A percentile compares a stretch with the other conserved stretches of the same genome.
Conservation (phyloP, 2,329 filamentous ascomycete genomes). For the Thelonectria rubi region DNA sequence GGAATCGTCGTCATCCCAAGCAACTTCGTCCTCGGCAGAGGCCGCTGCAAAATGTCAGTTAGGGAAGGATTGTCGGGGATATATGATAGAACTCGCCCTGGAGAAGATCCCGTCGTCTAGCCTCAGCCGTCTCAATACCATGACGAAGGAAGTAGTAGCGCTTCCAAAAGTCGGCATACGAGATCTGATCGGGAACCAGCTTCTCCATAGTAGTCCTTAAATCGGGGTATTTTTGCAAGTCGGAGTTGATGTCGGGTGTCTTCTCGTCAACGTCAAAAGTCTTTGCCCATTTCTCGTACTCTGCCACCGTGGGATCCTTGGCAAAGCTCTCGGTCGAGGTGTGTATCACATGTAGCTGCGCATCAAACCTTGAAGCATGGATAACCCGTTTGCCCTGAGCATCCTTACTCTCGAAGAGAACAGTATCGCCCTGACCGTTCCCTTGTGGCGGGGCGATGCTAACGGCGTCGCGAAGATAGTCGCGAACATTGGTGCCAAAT, state of each 20-base stretch:
- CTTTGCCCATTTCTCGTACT: slow-evolving; percentile 78
- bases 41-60: slow-evolving; percentile 60
- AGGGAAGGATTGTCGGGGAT: slow-evolving; percentile 18
- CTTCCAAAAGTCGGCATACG: slow-evolving; percentile 91
- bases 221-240: slow-evolving; percentile 88
- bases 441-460: slow-evolving; percentile 79
- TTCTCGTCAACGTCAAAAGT: slow-evolving; percentile 83
- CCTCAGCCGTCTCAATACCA: slow-evolving; percentile 92
- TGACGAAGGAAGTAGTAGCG: slow-evolving; percentile 95
- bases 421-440: slow-evolving; percentile 63
- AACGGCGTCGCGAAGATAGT: slow-evolving; percentile 91
- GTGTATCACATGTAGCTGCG: slow-evolving; percentile 95
- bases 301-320: slow-evolving; percentile 78
- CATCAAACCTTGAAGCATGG: slow-evolving; percentile 92
- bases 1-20: slow-evolving; percentile 67
- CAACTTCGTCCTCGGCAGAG: slow-evolving; percentile 75
- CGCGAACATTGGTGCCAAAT: slow-evolving; percentile 88
- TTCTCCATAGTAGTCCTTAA: slow-evolving; percentile 91
- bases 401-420: slow-evolving; percentile 95
- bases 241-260: slow-evolving; percentile 82
- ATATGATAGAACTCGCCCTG: slow-evolving; percentile 71
- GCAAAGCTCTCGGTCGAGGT: slow-evolving; percentile 83
- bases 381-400: slow-evolving; percentile 90
- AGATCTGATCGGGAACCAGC: slow-evolving; percentile 90
- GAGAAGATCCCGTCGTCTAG: slow-evolving; percentile 84